These are phyloP conservation scores for Aspergillus sp. DNA, from an alignment of 2,329 filamentous ascomycete species.

Conservation along the genomic window DNA sequence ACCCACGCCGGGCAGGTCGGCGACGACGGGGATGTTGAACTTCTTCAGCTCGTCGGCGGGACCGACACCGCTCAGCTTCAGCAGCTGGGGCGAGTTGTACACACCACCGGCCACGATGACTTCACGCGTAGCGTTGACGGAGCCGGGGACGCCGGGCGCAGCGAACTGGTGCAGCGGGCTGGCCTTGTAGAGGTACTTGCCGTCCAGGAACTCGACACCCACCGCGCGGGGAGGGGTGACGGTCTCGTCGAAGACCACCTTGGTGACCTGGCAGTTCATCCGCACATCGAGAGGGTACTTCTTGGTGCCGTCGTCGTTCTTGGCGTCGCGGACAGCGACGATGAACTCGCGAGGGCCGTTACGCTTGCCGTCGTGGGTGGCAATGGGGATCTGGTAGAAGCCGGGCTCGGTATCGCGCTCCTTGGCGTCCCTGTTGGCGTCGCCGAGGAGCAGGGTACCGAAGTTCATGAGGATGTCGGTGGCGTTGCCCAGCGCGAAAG, in stretches of 20 bases:
- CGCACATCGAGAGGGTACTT: conserved; percentile 58
- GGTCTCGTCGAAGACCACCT: conserved; percentile 43
- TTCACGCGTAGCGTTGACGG: conserved; percentile 44
- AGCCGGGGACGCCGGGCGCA: conserved; percentile 34
- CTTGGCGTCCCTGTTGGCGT: conserved; percentile 51
- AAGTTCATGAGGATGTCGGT: conserved; percentile 45
- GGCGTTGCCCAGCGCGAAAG: conserved; percentile 51
- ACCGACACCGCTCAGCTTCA: conserved; percentile 65
- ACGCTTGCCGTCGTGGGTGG: conserved; percentile 33
- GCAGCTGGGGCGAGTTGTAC: conserved; percentile 64
- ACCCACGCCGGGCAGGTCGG: conserved; percentile 62
- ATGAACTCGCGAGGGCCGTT: conserved; percentile 44
- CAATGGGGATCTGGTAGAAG: conserved; percentile 60
- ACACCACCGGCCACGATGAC: conserved; percentile 53
- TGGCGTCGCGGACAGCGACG: conserved; percentile 24
- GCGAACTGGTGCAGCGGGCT: conserved; percentile 34
- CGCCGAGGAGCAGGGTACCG: conserved; percentile 46
- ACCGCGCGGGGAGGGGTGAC: conserved; percentile 42
- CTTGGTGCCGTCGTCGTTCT: conserved; percentile 22
- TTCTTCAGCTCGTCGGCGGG: conserved; percentile 52
- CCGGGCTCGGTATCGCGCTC: conserved; percentile 49
- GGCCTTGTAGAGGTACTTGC: conserved; percentile 48
- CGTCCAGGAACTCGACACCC: conserved; percentile 52
- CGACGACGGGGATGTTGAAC: conserved; percentile 54
- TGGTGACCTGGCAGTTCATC: conserved; percentile 49